phyloP scores from a whole-genome alignment of 306 rosid genomes.

The Quercus bicolor region DNA sequence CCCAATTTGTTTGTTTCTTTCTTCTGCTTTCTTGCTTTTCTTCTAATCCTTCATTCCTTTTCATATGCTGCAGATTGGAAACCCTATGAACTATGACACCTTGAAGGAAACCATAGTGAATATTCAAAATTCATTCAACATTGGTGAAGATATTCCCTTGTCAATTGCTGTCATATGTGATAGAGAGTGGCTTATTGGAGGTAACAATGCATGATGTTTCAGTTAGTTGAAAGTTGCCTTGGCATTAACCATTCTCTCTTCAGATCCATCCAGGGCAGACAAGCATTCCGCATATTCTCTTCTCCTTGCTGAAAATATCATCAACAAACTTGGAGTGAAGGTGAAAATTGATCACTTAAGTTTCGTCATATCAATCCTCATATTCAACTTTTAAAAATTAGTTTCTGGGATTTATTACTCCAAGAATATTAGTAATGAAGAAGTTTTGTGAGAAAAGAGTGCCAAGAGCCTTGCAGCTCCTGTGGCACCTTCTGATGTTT shows the following conservation, averaged over 20 bases:
- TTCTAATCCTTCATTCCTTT: slow-evolving; percentile 13
- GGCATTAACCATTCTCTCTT: slow-evolving; percentile 30
- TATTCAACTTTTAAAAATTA: neutral
- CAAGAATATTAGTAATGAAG: neutral
- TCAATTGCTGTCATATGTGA: slow-evolving; percentile 78
- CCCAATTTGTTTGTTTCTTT: neutral
- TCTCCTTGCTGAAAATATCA: slow-evolving; percentile 85
- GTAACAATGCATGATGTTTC: slow-evolving; percentile 37
- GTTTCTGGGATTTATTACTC: slow-evolving; percentile 8
- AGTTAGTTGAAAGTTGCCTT: slow-evolving; percentile 20
- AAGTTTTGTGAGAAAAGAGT: slow-evolving; percentile 2
- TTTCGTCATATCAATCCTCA: neutral
- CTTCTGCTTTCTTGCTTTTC: slow-evolving; percentile 3
- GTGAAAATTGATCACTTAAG: slow-evolving; percentile 30
- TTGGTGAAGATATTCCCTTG: slow-evolving; percentile 47
- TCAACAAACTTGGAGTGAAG: slow-evolving; percentile 75
- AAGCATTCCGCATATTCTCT: slow-evolving; percentile 82
- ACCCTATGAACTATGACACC: slow-evolving; percentile 82
- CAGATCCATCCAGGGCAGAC: slow-evolving; percentile 87
- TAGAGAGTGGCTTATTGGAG: slow-evolving; percentile 88
- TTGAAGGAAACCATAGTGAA: slow-evolving; percentile 64
- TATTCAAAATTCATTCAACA: slow-evolving; percentile 55
- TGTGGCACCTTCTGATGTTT: too few relatives aligned
- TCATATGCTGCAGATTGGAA: slow-evolving; percentile 60
- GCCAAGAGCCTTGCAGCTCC: too few relatives aligned